A percentile compares a stretch with the other conserved stretches of the same genome.
phyloP scores from a whole-genome alignment of 305 asterid genomes.

The Caryopteris hybrid region DNA sequence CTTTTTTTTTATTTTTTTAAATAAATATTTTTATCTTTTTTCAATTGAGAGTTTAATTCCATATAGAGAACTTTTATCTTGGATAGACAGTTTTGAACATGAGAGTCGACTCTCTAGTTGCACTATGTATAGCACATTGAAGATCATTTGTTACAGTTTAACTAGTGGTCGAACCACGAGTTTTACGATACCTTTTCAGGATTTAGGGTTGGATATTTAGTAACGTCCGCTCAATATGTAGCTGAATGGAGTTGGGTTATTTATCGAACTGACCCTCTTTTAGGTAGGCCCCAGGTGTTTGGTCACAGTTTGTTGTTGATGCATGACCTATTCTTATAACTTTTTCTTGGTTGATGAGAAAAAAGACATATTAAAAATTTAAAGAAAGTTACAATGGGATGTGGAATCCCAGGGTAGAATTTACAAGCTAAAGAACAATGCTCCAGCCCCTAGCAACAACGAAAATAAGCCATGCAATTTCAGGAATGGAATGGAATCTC shows the following conservation, averaged over 20 bases:
- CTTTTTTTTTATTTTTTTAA: background rate
- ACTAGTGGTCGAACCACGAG: background rate
- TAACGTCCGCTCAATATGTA: background rate
- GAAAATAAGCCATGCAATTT: background rate
- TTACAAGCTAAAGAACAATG: too few species aligned
- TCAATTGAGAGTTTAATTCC: constrained; percentile 5
- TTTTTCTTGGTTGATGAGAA: too few species aligned
- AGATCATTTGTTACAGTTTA: background rate
- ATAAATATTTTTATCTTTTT: too few species aligned
- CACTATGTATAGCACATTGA: background rate
- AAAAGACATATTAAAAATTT: too few species aligned
- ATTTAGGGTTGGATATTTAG: background rate
- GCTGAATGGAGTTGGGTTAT: background rate
- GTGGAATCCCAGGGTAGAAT: too few species aligned
- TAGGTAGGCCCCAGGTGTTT: background rate
- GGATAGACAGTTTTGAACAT: background rate
- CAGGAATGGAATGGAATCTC: background rate
- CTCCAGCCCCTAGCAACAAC: too few species aligned
- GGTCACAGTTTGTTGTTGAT: background rate
- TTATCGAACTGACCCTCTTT: background rate
- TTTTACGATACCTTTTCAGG: background rate
- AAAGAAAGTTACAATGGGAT: too few species aligned
- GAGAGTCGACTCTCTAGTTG: background rate
- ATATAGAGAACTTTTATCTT: background rate
- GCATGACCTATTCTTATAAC: too few species aligned